Evolutionary conservation across 1,139 yeast genomes (phyloP), one percentile per base, ranked within the genome.

Genomic region (Blastobotrys indianensis): DNA sequence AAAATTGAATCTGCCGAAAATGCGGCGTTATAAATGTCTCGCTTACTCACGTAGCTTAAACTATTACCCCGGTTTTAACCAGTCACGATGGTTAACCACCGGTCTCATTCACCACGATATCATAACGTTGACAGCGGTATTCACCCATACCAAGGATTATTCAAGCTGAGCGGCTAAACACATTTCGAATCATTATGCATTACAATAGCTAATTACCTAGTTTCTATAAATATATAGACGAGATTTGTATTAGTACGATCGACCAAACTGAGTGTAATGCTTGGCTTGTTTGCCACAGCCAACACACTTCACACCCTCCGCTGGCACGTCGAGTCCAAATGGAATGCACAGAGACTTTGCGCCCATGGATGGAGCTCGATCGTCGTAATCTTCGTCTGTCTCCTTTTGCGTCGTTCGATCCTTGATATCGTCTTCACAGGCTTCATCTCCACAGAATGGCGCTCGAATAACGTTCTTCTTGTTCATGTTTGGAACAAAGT

Each of bases 331-430:
- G 31, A 32, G 38, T 23, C 37, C 37, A 63, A 82, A 82, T 55
- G 98, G 98, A 68, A 90, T 88, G 78, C 99, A 94, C 69, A 94
- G 76, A 15, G 96, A 84, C 75, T 94, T 94, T 58, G 99, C 99
- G 63, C 99, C 99, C 99, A 94, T 94, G 50, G 94, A 82, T 62
- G 98, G 98, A 25, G 98, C 88, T 69, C 85, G 85, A 60, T 92
- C 98, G 64, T 94, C 99, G 44, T 76, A 85, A 63, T 85, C 95
- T 62, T 79, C 86, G 45, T 83, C 94, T 53, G 80, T 87, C 51
- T 86, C 90, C 58, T 85, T 81, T 62, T 76, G 76, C 32, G 95
- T 92, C 39, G 97, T 87, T 40, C 86, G 75, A 46, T 90, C 96
- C 75, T 92, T 94, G 69, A 94, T 94, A 58, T 85, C 94, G 59